Conservation (phyloP, 1,284 basidiomycete genomes). For the Violaceomyces palustris region DNA sequence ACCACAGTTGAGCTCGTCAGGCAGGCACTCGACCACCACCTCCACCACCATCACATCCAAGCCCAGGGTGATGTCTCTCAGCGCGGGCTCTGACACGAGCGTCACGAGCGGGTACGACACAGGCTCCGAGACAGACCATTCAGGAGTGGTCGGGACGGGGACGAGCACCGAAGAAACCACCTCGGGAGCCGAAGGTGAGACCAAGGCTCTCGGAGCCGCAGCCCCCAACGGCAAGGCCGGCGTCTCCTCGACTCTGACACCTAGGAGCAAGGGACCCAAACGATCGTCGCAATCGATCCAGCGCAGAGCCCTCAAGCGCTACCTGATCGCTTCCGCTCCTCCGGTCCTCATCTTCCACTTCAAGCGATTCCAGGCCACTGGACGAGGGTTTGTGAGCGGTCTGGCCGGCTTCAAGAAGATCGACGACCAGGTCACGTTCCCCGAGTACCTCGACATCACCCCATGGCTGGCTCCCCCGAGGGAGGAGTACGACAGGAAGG, state of each 20-base stretch:
- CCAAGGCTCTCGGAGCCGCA: conserved; percentile 8
- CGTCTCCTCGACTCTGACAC: not conserved
- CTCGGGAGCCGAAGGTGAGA: conserved; percentile 16
- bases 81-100: conserved; percentile 14
- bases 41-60: too few relatives aligned
- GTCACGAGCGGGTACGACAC: conserved; percentile 27
- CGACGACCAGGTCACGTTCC: conserved; percentile 82
- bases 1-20: too few relatives aligned
- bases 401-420: conserved; percentile 64
- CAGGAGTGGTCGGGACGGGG: conserved; percentile 19
- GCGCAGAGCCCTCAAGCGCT: conserved; percentile 83
- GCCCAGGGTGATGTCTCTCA: conserved; percentile 4
- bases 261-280: conserved; percentile 11
- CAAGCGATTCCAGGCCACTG: conserved; percentile 73
- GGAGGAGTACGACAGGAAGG: conserved; percentile 61
- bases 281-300: conserved; percentile 58
- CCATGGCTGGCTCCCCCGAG: conserved; percentile 79
- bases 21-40: too few relatives aligned
- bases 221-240: not conserved
- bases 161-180: conserved; percentile 20
- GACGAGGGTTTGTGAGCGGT: conserved; percentile 34
- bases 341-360: conserved; percentile 85
- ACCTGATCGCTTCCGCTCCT: conserved; percentile 78
- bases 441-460: conserved; percentile 73
- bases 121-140: conserved; percentile 26